Percentiles rank a stretch among this genome's conserved stretches.
phyloP scores from a whole-genome alignment of 106 monocot genomes.

The Acorus gramineus region DNA sequence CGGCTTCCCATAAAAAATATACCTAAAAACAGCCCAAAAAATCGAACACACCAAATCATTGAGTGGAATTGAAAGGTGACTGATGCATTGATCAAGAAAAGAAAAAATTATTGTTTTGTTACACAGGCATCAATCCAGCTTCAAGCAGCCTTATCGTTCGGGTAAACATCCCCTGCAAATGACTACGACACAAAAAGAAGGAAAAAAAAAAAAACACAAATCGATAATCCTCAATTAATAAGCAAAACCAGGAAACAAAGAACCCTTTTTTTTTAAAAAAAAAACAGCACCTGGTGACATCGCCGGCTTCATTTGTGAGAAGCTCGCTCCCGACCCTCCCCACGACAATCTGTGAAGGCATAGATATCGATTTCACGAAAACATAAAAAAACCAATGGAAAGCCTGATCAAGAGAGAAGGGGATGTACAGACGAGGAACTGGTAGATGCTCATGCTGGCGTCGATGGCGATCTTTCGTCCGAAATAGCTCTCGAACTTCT shows the following conservation, averaged over 20 bases:
- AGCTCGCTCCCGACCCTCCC: slow-evolving; percentile 76
- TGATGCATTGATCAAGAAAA: not conserved
- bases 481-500: slow-evolving; percentile 81
- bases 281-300: slow-evolving; percentile 66
- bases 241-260: not conserved
- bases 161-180: slow-evolving; percentile 96
- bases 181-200: slow-evolving; percentile 31
- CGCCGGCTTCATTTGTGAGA: slow-evolving; percentile 95
- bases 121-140: slow-evolving; percentile 97
- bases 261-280: not conserved
- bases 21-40: slow-evolving; percentile 30
- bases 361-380: not conserved
- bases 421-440: slow-evolving; percentile 61
- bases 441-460: slow-evolving; percentile 98
- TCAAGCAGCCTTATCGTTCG: slow-evolving; percentile 89
- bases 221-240: not conserved
- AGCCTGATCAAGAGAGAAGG: too few species aligned
- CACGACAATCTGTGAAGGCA: slow-evolving; percentile 53
- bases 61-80: not conserved
- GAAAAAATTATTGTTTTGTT: slow-evolving; percentile 10
- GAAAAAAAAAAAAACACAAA: not conserved
- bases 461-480: slow-evolving; percentile 90
- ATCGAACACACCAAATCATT: not conserved
- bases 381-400: too few species aligned
- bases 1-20: slow-evolving; percentile 96